phyloP scores from a whole-genome alignment of 805 yeast species.

The Ogataea methanolica region DNA sequence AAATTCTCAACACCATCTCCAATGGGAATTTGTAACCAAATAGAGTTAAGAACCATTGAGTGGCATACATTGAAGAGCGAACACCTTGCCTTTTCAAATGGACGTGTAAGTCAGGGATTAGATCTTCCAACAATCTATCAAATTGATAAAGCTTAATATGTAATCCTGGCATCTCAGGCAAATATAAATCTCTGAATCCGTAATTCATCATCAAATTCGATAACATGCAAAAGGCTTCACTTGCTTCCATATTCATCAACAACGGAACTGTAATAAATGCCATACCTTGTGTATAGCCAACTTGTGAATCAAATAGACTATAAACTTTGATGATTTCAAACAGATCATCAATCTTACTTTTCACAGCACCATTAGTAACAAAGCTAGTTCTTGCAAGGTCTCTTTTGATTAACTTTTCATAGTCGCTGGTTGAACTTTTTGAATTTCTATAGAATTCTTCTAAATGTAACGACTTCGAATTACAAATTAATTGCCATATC shows the following conservation, averaged over 20 bases:
- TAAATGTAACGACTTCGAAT: conserved; percentile 62
- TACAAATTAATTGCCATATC: conserved; percentile 86
- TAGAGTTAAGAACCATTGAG: conserved; percentile 95
- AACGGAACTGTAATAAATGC: conserved; percentile 87
- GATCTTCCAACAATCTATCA: conserved; percentile 79
- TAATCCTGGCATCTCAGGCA: conserved; percentile 93
- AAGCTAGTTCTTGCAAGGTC: conserved; percentile 86
- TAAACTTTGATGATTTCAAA: conserved; percentile 79
- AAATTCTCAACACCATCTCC: conserved; percentile 80
- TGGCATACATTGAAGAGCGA: conserved; percentile 90
- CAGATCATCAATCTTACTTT: conserved; percentile 58
- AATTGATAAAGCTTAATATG: conserved; percentile 83
- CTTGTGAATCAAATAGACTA: conserved; percentile 82
- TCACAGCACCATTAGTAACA: conserved; percentile 51
- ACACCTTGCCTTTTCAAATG: conserved; percentile 86
- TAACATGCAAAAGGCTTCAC: conserved; percentile 80
- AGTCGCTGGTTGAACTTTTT: conserved; percentile 49
- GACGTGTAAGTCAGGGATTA: conserved; percentile 62
- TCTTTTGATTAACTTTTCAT: conserved; percentile 71
- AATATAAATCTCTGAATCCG: conserved; percentile 68
- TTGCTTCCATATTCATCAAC: conserved; percentile 71
- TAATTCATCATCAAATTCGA: conserved; percentile 82
- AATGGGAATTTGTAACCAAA: conserved; percentile 95
- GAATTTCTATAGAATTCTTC: conserved; percentile 53
- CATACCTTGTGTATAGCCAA: conserved; percentile 98